Evolutionary conservation across 129 eudicot genomes (phyloP).

Genomic region (Saussurea involucrata): DNA sequence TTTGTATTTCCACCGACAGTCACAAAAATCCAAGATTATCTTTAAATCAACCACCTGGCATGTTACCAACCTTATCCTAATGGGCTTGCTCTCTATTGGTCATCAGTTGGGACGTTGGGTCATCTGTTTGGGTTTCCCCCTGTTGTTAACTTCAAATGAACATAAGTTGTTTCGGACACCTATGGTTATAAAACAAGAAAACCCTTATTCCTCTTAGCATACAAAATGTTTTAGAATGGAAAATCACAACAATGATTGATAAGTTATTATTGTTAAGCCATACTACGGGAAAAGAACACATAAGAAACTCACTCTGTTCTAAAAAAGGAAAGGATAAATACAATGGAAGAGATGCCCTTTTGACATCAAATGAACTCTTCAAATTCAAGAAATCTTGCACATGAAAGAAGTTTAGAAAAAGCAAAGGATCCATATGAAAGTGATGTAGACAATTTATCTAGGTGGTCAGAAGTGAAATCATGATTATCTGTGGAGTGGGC

Average conservation of each 20-base stretch:
- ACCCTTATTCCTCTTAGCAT: neutral
- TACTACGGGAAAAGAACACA: neutral
- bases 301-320: neutral
- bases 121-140: neutral
- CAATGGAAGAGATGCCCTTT: neutral
- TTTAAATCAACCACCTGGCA: neutral
- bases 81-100: neutral
- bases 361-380: neutral
- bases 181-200: neutral
- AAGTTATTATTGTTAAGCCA: neutral
- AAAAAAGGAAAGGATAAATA: neutral
- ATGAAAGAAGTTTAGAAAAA: neutral
- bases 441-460: neutral
- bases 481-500: neutral
- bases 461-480: neutral
- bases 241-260: neutral
- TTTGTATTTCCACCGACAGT: neutral
- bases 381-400: slow-evolving; percentile 1
- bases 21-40: slow-evolving; percentile 14
- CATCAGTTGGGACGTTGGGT: neutral
- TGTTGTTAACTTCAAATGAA: neutral
- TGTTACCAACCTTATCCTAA: neutral
- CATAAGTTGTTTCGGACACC: neutral
- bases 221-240: neutral
- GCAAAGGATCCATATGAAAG: neutral